Base-by-base conservation (phyloP, 164 flowering plant genomes). In the Umbilicus rupestris region DNA sequence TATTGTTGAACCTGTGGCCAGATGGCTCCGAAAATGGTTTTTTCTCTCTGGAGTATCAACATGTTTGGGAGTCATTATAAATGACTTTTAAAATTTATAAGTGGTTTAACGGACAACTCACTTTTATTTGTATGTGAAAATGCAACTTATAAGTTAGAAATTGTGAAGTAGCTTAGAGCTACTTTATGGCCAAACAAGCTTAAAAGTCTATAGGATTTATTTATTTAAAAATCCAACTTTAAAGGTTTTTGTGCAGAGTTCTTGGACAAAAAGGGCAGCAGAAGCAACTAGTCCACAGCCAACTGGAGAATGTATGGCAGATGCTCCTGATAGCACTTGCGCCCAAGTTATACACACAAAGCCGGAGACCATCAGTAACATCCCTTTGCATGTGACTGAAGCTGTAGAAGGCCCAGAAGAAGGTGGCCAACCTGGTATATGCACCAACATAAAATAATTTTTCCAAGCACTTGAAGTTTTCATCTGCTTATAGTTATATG, bases 321-420 rank as follows among this genome's bases (percentile, higher is more conserved):
- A 83, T 67, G 78, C 81, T 44, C 82, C 78, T 68, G 82, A 83
- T 73, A 83, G 80, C 74, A 79, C 77, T 52, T 81, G 81, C 72
- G 81, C 82, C 49, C 83, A 77, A 70, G 76, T 73, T 46, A 76
- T 78, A 24, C 73, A 70, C 65, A 52, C 77, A 41, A 77, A 74
- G 58, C 73, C 81, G 17, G 83, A 74, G 67, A 55, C 50, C 4
- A 26, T 49, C 50, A 57, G 71, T 47, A 69, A 68, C 59, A 50
- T 42, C 20, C 69, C 70, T 72, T 52, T 62, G 41, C 70, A 45
- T 63, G 33, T 46, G 33, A 44, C 68, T 64, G 74, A 66, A 62
- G 59, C 66, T 31, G 73, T 69, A 50, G 73, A 72, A 28, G 47
- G 28, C 58, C 70, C 62, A 29, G 76, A 70, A 41, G 44, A 62